Evolutionary conservation across 2,329 filamentous ascomycete genomes (phyloP).

Genomic region (Stagonosporopsis chrysanthemi): DNA sequence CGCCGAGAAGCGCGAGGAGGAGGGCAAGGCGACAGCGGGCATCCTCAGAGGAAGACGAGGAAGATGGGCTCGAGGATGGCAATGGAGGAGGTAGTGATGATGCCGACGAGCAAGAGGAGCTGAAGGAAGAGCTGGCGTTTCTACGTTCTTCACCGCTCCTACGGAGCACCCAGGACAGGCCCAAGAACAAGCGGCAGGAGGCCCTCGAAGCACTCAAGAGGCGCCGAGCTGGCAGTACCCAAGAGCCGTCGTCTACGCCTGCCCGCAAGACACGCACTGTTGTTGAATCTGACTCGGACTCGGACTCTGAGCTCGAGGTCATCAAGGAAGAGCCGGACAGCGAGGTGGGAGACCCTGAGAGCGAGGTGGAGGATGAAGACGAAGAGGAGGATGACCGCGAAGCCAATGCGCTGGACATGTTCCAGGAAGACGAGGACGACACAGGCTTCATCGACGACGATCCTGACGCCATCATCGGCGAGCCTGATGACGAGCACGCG

Average conservation of each 20-base stretch:
- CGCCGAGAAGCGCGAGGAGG: conserved; percentile 8
- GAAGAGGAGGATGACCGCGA: conserved; percentile 31
- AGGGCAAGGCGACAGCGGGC: conserved; percentile 37
- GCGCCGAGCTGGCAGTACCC: conserved; percentile 45
- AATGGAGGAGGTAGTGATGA: conserved; percentile 12
- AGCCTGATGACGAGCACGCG: conserved; percentile 57
- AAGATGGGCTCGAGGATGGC: conserved; percentile 21
- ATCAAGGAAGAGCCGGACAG: conserved; percentile 43
- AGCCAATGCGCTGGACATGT: conserved; percentile 51
- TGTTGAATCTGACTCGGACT: conserved; percentile 35
- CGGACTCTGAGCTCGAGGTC: conserved; percentile 42
- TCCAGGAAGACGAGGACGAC: conserved; percentile 64
- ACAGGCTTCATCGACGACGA: conserved; percentile 71
- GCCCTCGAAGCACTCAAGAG: conserved; percentile 56
- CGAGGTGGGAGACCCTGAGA: conserved; percentile 23
- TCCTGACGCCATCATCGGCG: conserved; percentile 61
- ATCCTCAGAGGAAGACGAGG: conserved; percentile 23
- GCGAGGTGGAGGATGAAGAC: conserved; percentile 37
- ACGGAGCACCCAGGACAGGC: conserved; percentile 34
- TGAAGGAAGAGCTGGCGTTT: conserved; percentile 57
- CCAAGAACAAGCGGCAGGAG: conserved; percentile 48
- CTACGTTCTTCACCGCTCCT: conserved; percentile 47
- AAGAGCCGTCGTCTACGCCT: conserved; percentile 36
- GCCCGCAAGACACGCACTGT: conserved; percentile 32
- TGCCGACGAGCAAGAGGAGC: conserved; percentile 47